These are phyloP conservation scores for Arthromyces matolae DNA, from an alignment of 768 basidiomycete genomes.

Conservation along the genomic window DNA sequence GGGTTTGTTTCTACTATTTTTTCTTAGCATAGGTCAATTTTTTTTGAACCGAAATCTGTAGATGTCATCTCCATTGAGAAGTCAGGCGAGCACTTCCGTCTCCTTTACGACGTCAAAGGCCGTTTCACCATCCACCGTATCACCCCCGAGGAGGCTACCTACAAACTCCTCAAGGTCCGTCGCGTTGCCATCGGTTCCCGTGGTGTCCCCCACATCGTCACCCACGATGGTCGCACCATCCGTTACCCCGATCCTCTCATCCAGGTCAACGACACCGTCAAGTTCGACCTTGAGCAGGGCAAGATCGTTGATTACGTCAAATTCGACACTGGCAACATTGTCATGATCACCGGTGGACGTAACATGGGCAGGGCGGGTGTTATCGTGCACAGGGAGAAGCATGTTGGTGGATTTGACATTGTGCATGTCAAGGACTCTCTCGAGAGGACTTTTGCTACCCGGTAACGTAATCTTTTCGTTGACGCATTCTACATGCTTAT, in stretches of 20 bases:
- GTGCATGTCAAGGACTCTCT: conserved; percentile 95
- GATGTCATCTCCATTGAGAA: conserved; percentile 98
- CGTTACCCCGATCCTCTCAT: conserved; percentile 97
- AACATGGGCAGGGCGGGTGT: conserved; percentile 99
- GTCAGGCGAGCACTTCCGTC: conserved; percentile 98
- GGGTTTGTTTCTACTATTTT: conserved; percentile 58
- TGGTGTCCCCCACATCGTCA: conserved; percentile 95
- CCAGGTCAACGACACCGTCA: conserved; percentile 95
- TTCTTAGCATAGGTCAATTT: not conserved
- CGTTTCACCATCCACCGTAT: conserved; percentile 99
- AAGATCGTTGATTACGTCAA: conserved; percentile 92
- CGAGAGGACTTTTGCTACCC: conserved; percentile 95
- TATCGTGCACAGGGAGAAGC: conserved; percentile 95
- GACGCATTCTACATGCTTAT: conserved; percentile 3
- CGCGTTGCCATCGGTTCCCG: conserved; percentile 88
- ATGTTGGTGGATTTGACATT: conserved; percentile 97
- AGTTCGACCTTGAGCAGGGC: conserved; percentile 91
- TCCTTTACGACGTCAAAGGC: conserved; percentile 98
- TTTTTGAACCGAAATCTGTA: conserved; percentile 24
- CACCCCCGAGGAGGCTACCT: conserved; percentile 92
- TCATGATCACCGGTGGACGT: conserved; percentile 97
- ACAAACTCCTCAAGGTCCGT: conserved; percentile 95
- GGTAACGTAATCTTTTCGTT: conserved; percentile 46
- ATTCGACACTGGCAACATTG: conserved; percentile 96
- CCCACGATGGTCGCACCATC: conserved; percentile 99